Conservation (phyloP, 768 basidiomycete genomes). For the Coprinopsis cinerea region DNA sequence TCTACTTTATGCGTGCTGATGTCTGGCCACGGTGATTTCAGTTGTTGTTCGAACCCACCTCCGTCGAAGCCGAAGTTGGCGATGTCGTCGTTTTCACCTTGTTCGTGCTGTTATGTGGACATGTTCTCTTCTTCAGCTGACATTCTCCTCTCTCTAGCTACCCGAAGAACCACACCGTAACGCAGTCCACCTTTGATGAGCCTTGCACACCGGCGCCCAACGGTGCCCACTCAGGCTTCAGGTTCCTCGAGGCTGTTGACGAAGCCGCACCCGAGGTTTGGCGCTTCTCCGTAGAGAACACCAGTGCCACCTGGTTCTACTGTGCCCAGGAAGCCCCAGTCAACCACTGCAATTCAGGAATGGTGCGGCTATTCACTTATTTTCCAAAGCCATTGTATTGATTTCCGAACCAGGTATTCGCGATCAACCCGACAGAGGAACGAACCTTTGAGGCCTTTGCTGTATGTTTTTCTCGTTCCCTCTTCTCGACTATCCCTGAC, state of each 20-base stretch:
- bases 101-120: constrained; percentile 24
- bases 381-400: too few species aligned
- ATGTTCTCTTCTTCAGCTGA: not conserved
- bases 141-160: constrained; percentile 20
- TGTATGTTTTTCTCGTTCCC: not conserved
- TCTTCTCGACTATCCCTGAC: not conserved
- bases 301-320: constrained; percentile 58
- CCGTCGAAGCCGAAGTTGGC: constrained; percentile 34
- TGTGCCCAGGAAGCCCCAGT: constrained; percentile 35
- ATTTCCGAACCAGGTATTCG: constrained; percentile 54
- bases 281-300: constrained; percentile 41
- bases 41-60: constrained; percentile 34
- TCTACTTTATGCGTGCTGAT: not conserved
- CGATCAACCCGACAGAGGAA: constrained; percentile 43
- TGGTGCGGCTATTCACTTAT: too few species aligned
- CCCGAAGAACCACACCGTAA: constrained; percentile 47
- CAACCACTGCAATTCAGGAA: constrained; percentile 44
- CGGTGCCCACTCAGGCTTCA: constrained; percentile 51
- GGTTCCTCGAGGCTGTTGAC: constrained; percentile 27
- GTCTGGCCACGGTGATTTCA: constrained; percentile 11
- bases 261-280: constrained; percentile 34
- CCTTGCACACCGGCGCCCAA: constrained; percentile 39
- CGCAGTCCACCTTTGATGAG: constrained; percentile 51
- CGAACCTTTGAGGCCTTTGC: constrained; percentile 38
- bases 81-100: constrained; percentile 53